Percentiles rank a stretch among this genome's conserved stretches.
phyloP scores from a whole-genome alignment of 1,284 basidiomycete genomes.

The Coniferiporia weirii region DNA sequence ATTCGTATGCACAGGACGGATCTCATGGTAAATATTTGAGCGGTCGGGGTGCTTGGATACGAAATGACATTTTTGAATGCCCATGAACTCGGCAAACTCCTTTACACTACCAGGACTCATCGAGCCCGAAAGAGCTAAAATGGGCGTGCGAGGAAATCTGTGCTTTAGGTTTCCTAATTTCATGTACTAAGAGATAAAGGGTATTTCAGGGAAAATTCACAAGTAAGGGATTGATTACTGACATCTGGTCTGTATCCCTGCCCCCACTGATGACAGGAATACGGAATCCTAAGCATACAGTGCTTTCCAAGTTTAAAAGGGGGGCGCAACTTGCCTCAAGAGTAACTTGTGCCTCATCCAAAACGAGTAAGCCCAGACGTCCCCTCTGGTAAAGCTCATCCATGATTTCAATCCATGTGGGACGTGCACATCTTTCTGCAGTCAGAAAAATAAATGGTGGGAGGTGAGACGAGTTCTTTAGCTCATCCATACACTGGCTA shows the following conservation, averaged over 20 bases:
- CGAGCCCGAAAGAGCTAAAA: conserved; percentile 3
- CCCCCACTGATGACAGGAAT: not conserved
- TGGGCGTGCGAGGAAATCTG: not conserved
- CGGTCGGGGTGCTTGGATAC: not conserved
- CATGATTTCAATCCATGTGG: not conserved
- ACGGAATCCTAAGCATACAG: not conserved
- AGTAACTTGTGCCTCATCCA: not conserved
- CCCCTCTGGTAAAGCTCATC: not conserved
- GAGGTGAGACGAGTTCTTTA: not conserved
- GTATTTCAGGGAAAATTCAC: not conserved
- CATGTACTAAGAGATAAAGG: not conserved
- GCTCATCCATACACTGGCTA: not conserved
- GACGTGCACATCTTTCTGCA: not conserved
- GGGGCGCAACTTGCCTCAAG: not conserved
- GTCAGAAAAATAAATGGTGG: conserved; percentile 1
- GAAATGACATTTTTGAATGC: not conserved
- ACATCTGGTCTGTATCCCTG: not conserved
- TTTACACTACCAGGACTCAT: not conserved
- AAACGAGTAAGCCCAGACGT: not conserved
- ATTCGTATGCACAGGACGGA: not conserved
- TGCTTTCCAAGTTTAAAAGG: not conserved
- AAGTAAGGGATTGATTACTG: not conserved
- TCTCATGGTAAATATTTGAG: not conserved
- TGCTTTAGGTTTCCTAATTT: not conserved
- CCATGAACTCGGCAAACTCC: not conserved